Evolutionary conservation across 2,329 filamentous ascomycete species (phyloP).

Genomic region (Parascedosporium putredinis): DNA sequence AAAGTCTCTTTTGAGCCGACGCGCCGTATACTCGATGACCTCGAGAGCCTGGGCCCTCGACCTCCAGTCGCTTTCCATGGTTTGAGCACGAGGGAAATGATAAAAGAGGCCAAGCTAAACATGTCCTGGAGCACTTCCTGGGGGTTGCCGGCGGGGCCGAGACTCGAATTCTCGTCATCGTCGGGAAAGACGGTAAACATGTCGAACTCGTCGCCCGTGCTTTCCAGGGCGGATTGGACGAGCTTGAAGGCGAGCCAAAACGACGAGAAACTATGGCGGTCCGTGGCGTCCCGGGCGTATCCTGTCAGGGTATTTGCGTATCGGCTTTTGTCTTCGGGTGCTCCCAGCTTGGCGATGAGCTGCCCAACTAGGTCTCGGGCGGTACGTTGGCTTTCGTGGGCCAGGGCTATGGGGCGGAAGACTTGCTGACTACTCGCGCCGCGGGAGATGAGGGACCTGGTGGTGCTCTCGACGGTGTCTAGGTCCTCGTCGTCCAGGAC

Average conservation of each 20-base stretch:
- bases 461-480: slow-evolving; percentile 1
- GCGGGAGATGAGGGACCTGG: background rate
- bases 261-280: slow-evolving; percentile 53
- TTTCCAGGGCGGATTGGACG: slow-evolving; percentile 44
- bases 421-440: slow-evolving; percentile 7
- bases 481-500: background rate
- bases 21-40: slow-evolving; percentile 64
- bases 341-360: slow-evolving; percentile 45
- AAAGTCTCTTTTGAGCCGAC: slow-evolving; percentile 56
- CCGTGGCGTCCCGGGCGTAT: slow-evolving; percentile 46
- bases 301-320: slow-evolving; percentile 58
- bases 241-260: slow-evolving; percentile 75
- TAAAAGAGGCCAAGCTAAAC: slow-evolving; percentile 55
- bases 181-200: slow-evolving; percentile 47
- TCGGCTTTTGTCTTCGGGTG: slow-evolving; percentile 46
- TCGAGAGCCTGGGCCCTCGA: slow-evolving; percentile 73
- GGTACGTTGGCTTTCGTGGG: slow-evolving; percentile 54
- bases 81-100: slow-evolving; percentile 47
- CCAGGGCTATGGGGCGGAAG: slow-evolving; percentile 54
- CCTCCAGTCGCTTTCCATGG: slow-evolving; percentile 53
- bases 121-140: slow-evolving; percentile 49
- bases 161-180: background rate
- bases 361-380: slow-evolving; percentile 47
- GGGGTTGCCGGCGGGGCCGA: slow-evolving; percentile 26
- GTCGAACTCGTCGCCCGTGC: slow-evolving; percentile 43